Percentiles rank a stretch among this genome's conserved stretches.
Conservation (phyloP, 805 yeast species). For the Yarrowia bubula region DNA sequence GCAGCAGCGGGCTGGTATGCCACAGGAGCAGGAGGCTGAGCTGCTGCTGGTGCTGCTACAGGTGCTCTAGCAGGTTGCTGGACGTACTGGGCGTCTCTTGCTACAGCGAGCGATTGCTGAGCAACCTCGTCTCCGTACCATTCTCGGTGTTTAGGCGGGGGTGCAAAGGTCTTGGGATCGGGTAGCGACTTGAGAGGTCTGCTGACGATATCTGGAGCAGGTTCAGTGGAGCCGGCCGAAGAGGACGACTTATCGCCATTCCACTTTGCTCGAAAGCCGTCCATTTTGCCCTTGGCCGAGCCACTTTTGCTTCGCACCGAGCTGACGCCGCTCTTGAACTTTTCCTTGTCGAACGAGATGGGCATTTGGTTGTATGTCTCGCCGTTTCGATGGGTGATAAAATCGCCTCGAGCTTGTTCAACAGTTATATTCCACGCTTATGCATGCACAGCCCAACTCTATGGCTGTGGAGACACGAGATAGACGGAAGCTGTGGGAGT, state of each 20-base stretch:
- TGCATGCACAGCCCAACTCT: constrained; percentile 24
- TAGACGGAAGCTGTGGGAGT: too few relatives aligned
- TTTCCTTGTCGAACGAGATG: constrained; percentile 18
- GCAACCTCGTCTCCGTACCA: constrained; percentile 36
- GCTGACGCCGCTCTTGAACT: constrained; percentile 6
- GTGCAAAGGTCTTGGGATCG: constrained; percentile 44
- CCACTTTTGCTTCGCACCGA: neutral
- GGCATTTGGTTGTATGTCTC: neutral
- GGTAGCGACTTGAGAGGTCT: constrained; percentile 38
- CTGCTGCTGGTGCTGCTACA: constrained; percentile 26
- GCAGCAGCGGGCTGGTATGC: constrained; percentile 29
- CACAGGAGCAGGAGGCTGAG: neutral
- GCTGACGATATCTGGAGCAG: constrained; percentile 28
- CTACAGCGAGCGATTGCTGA: constrained; percentile 5
- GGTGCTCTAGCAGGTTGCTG: constrained; percentile 29
- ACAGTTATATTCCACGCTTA: constrained; percentile 10
- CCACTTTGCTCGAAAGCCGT: constrained; percentile 2
- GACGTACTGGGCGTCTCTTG: constrained; percentile 29
- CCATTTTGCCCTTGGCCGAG: constrained; percentile 5
- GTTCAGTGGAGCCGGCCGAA: neutral
- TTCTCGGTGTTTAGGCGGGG: constrained; percentile 48
- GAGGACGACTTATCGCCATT: neutral
- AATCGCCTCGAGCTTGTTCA: neutral
- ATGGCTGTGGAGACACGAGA: neutral
- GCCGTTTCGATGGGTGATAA: neutral